phyloP scores from a whole-genome alignment of 83 land plant species.

The Thuja plicata region DNA sequence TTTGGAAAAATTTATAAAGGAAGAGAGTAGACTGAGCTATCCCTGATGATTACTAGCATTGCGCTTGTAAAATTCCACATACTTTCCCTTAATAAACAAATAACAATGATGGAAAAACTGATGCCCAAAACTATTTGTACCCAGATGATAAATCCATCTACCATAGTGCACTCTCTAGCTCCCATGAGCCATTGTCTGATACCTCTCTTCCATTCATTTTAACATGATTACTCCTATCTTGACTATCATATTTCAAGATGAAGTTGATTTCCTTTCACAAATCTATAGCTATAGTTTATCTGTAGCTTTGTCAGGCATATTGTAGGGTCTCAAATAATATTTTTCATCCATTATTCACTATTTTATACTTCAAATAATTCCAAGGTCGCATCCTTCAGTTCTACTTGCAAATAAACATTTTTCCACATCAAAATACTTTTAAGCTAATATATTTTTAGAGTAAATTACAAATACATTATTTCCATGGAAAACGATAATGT shows the following conservation, averaged over 20 bases:
- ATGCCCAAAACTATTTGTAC: conserved; percentile 75
- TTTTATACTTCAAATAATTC: too few species aligned
- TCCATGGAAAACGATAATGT: too few species aligned
- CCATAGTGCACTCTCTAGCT: conserved; percentile 30
- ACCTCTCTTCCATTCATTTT: background rate
- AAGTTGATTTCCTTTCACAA: too few species aligned
- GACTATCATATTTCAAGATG: background rate
- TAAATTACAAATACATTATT: too few species aligned
- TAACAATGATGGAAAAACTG: conserved; percentile 84
- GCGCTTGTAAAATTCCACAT: conserved; percentile 80
- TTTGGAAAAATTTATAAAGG: background rate
- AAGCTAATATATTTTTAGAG: background rate
- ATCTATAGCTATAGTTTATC: too few species aligned
- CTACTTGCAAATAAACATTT: too few species aligned
- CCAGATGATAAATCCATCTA: conserved; percentile 96
- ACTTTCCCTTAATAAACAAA: conserved; percentile 67
- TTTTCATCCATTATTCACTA: background rate
- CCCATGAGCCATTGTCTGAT: conserved; percentile 4
- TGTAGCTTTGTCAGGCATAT: too few species aligned
- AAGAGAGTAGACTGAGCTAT: conserved; percentile 36
- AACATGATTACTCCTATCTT: background rate
- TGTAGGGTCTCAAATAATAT: too few species aligned
- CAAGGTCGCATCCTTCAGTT: too few species aligned
- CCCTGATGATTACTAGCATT: conserved; percentile 64
- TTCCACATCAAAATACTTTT: background rate